Conservation (phyloP, 768 basidiomycete species). For the Tylopilus vinaceipallidus region DNA sequence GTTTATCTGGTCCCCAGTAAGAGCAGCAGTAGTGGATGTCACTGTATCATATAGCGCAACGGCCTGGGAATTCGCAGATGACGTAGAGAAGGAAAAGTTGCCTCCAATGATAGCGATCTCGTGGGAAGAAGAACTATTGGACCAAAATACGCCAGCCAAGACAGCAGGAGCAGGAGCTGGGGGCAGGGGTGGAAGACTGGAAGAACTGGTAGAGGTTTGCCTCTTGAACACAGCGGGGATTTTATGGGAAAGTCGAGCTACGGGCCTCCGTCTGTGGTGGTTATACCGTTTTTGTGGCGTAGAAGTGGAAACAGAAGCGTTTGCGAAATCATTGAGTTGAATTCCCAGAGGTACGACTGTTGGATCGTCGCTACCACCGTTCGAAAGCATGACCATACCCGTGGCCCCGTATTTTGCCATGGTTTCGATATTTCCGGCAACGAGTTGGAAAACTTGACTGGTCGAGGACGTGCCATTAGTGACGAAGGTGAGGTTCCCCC, state of each 20-base stretch:
- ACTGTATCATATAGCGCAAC: slow-evolving; percentile 71
- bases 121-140: slow-evolving; percentile 63
- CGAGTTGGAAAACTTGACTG: slow-evolving; percentile 47
- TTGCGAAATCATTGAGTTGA: slow-evolving; percentile 45
- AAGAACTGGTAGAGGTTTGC: slow-evolving; percentile 46
- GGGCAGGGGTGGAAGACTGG: slow-evolving; percentile 54
- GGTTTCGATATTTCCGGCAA: slow-evolving; percentile 65
- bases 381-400: slow-evolving; percentile 78
- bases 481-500: slow-evolving; percentile 68
- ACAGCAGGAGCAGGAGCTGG: slow-evolving; percentile 74
- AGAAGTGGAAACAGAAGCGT: slow-evolving; percentile 31
- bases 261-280: slow-evolving; percentile 34
- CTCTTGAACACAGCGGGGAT: slow-evolving; percentile 44
- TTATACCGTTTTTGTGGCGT: slow-evolving; percentile 39
- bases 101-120: slow-evolving; percentile 84
- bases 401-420: slow-evolving; percentile 67
- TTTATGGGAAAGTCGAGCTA: slow-evolving; percentile 49
- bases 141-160: slow-evolving; percentile 87
- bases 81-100: slow-evolving; percentile 69
- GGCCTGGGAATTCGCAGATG: slow-evolving; percentile 43
- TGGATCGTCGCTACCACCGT: slow-evolving; percentile 56
- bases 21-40: slow-evolving; percentile 46
- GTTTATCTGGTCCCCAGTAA: slow-evolving; percentile 60
- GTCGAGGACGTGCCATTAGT: slow-evolving; percentile 57
- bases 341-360: slow-evolving; percentile 59